A percentile compares a stretch with the other conserved stretches of the same genome.
phyloP scores from a whole-genome alignment of 1,284 basidiomycete genomes.

The Ustilago sp. region DNA sequence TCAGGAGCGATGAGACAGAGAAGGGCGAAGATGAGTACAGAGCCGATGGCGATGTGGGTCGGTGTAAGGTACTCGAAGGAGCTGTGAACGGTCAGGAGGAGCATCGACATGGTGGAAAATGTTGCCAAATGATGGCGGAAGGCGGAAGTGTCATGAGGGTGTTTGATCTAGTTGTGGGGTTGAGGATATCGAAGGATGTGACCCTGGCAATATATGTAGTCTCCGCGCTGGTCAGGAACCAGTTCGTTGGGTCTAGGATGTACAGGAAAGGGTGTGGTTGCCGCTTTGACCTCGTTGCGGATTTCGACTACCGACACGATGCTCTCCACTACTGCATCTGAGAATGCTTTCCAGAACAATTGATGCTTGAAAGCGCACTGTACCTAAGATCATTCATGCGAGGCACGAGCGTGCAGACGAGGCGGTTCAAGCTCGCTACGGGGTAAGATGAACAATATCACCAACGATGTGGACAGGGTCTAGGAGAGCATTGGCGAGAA shows the following conservation, averaged over 20 bases:
- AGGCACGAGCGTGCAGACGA: not conserved
- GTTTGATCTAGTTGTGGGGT: not conserved
- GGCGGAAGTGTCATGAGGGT: not conserved
- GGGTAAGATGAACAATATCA: not conserved
- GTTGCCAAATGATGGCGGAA: conserved; percentile 3
- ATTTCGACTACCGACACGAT: not conserved
- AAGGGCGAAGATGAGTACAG: conserved; percentile 25
- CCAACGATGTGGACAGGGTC: not conserved
- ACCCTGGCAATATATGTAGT: not conserved
- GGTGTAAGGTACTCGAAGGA: conserved; percentile 40
- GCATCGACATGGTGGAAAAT: conserved; percentile 26
- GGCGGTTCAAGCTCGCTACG: not conserved
- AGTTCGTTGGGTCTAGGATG: not conserved
- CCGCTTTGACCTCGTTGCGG: not conserved
- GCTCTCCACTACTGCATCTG: not conserved
- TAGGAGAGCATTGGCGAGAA: conserved; percentile 8
- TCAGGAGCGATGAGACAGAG: conserved; percentile 50
- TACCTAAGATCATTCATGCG: not conserved
- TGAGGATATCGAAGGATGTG: not conserved
- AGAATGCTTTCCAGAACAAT: not conserved
- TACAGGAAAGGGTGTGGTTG: not conserved
- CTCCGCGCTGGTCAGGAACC: not conserved
- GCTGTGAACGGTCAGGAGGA: conserved; percentile 26
- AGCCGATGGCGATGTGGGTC: conserved; percentile 32
- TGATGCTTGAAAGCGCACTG: conserved; percentile 3